phyloP scores from a whole-genome alignment of 2,329 filamentous ascomycete species.

The Sclerotinia borealis region DNA sequence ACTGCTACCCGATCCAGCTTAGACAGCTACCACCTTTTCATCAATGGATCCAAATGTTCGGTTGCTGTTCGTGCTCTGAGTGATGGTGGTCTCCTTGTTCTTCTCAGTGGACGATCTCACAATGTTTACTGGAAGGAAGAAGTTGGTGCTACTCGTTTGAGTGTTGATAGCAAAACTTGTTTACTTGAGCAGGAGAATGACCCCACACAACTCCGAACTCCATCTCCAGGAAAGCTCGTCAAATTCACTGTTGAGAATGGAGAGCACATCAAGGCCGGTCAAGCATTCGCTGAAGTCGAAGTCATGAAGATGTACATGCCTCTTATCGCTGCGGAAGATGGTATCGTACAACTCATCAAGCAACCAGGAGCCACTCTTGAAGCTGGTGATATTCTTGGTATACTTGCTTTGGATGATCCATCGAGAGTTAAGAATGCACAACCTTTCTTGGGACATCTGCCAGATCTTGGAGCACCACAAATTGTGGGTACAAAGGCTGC shows the following conservation, averaged over 20 bases:
- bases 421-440: conserved; percentile 94
- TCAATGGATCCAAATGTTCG: conserved; percentile 95
- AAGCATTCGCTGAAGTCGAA: conserved; percentile 94
- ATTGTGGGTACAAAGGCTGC: conserved; percentile 86
- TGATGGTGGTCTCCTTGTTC: conserved; percentile 86
- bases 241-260: conserved; percentile 97
- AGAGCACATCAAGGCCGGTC: conserved; percentile 83
- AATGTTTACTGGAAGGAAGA: conserved; percentile 99
- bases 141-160: conserved; percentile 88
- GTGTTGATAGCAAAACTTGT: conserved; percentile 97
- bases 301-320: conserved; percentile 99
- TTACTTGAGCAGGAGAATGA: conserved; percentile 98
- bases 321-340: conserved; percentile 87
- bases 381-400: conserved; percentile 97
- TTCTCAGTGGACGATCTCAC: conserved; percentile 89
- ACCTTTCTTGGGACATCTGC: conserved; percentile 86
- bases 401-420: conserved; percentile 89
- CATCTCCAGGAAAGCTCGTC: conserved; percentile 94
- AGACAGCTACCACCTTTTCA: conserved; percentile 96
- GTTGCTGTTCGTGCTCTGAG: conserved; percentile 89
- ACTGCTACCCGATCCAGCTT: conserved; percentile 87
- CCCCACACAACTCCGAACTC: conserved; percentile 90
- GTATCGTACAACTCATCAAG: conserved; percentile 97
- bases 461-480: conserved; percentile 77
- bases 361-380: conserved; percentile 97